Base-by-base conservation (phyloP, 306 rosid genomes). In the Lupinus albus region DNA sequence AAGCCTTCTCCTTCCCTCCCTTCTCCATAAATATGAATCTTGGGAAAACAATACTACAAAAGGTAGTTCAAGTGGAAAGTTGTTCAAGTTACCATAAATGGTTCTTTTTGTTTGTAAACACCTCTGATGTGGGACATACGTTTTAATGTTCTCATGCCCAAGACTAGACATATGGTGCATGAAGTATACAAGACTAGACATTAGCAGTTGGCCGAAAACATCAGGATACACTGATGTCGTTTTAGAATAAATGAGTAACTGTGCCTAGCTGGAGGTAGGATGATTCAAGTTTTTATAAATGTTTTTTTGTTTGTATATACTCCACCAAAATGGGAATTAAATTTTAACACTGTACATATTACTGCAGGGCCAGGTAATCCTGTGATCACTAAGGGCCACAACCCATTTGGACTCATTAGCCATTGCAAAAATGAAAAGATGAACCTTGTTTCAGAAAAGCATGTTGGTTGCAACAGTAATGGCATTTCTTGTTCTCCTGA, bases 311-410 rank as follows among this genome's bases (percentile, higher is more conserved):
- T 11, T 38, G 10, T 38, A 38, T 38, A 38, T 38, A 38, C 3
- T 36, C 11, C 44, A 7, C 11, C 44, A 8, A 7, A 1, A 1
- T 38, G 10, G 44, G 44, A 38, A 11, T 38, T 8, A 36, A 38
- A 0, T 38, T 11, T 38, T 38, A 38, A 38, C 44, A 8, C 0
- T 38, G 9, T 38, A 38, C 10, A 38, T 70, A 51, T 59, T 59
- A 53, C 78, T 73, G 47, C 86, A 82, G 87, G 64, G 49, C 73
- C 76, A 52, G 68, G 64, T 16, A 20, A 25, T 35, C 39, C 55
- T 68, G 68, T 57, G 50, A 49, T 68, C 36, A 54, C 47, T 67
- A 75, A 47, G 58, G 74, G 68, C 55, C 81, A 53, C 67, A 79
- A 30, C 67, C 67, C 65, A 62, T 70, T 52, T 61, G 84, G 76